Evolutionary conservation across 106 monocot species (phyloP).

Genomic region (Amphibolis antarctica): DNA sequence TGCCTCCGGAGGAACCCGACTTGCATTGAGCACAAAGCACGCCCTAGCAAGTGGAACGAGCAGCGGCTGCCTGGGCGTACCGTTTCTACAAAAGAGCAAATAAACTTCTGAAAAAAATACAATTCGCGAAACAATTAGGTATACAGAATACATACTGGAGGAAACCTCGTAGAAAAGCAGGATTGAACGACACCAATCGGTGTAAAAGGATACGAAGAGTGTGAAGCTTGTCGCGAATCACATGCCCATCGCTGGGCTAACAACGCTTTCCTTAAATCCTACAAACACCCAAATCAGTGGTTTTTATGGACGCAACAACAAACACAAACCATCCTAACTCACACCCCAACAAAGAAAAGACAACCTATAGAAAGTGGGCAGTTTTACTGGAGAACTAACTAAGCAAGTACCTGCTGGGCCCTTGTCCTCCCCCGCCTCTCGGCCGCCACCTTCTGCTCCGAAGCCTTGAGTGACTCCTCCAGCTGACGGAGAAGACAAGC

Average conservation of each 20-base stretch:
- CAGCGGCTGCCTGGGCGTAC: conserved; percentile 94
- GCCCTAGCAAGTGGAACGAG: conserved; percentile 85
- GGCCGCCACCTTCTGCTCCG: conserved; percentile 38
- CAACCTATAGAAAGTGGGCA: not conserved
- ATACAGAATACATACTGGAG: not conserved
- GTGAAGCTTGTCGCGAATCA: conserved; percentile 4
- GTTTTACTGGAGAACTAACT: too few relatives aligned
- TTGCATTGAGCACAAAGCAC: conserved; percentile 50
- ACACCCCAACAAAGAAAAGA: not conserved
- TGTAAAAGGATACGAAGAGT: conserved; percentile 46
- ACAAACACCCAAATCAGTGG: not conserved
- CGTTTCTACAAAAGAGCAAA: conserved; percentile 49
- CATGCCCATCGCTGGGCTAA: conserved; percentile 18
- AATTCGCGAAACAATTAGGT: not conserved
- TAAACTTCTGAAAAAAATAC: not conserved
- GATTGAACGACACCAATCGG: conserved; percentile 68
- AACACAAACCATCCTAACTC: too few relatives aligned
- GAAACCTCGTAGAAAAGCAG: conserved; percentile 86
- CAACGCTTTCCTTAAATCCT: conserved; percentile 57
- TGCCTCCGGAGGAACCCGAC: conserved; percentile 45
- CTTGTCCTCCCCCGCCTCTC: conserved; percentile 74
- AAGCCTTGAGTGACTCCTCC: conserved; percentile 48
- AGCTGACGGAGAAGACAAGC: conserved; percentile 39
- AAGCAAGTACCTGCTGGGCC: conserved; percentile 58
- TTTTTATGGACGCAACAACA: not conserved